Evolutionary conservation across 768 basidiomycete genomes (phyloP), one percentile per base, ranked within the genome.

Genomic region (Hortiboletus campestris): DNA sequence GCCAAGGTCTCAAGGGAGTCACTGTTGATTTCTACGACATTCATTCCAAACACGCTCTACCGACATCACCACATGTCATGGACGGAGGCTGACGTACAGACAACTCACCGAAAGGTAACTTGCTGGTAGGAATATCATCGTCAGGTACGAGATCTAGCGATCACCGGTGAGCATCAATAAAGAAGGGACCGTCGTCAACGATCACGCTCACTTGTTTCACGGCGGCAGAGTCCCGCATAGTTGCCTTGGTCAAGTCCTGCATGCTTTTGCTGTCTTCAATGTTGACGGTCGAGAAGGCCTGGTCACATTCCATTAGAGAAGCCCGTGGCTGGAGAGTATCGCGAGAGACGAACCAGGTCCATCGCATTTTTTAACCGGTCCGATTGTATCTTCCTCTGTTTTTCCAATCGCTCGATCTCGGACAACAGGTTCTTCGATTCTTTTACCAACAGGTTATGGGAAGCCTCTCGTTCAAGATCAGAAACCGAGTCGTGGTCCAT

Each of bases 251-350:
- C 72, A 85, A 75, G 14, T 70, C 55, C 49, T 78, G 69, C 78
- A 83, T 84, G 22, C 71, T 74, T 57, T 66, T 74, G 63, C 80
- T 84, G 59, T 86, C 84, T n/a, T 71, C 72, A 20, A 84, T 82
- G 58, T 82, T 84, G 39, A 85, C 81, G 14, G 75, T 79, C 51
- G 80, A 80, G 63, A 84, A 86, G 2, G 82, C 84, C 84, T 84
- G 51, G 9, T 43, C 34, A 41, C 29, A 22, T 13, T 46, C 14
- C 6, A 29, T 61, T 6, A 63, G 47, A 6, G 39, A 42, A 10
- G 36, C 1, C 16, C 14, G 47, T 22, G 6, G 7, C 4, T 10
- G 11, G 36, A 34, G 16, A 31, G 2, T 12, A 36, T 20, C 16
- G 36, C 5, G 10, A 44, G 25, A 46, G 25, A 64, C 64, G 20